Evolutionary conservation across 2,329 filamentous ascomycete genomes (phyloP), one percentile per base, ranked within the genome.

Genomic region (Aureobasidium sp.): DNA sequence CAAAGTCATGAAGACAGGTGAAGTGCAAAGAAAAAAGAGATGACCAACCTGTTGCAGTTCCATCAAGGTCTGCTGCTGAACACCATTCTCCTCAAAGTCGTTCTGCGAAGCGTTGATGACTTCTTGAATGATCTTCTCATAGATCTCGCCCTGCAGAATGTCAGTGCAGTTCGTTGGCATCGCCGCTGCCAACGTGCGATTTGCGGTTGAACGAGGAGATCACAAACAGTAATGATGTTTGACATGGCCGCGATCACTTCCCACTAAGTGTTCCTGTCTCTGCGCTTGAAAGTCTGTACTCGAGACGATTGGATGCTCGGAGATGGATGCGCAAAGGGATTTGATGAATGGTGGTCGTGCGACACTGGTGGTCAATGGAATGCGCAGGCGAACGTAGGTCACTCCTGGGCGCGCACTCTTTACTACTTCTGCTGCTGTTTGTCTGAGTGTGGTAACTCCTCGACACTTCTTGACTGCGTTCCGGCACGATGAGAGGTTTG

Each of bases 31-130:
- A 67, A 67, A 66, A 45, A 24, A 42, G 45, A 31, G 5, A 39
- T 62, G 62, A 70, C 67, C 83, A 81, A 97, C 93, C 85, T 87
- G 83, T 76, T 87, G 87, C 81, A 99, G 80, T 74, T 96, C 90
- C 68, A 93, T 85, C 70, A 99, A 79, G 57, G 93, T 93, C 68
- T 84, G 81, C 74, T 93, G 88, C 70, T 96, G 91, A 67, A 97
- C 88, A 70, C 94, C 94, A 69, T 88, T 91, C 78, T 99, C 94
- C 75, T 99, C 94, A 74, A 99, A 97, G 77, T 97, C 94, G 71
- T 93, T 89, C 71, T 90, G 85, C 71, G 93, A 97, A 68, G 73
- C 72, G 54, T 70, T 67, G 63, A 79, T 73, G 64, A 80, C 78
- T 70, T 89, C 88, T 69, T 93, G 88, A 76, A 97, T 90, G 73